Base-by-base conservation (phyloP, 306 rosid species). In the Macrotyloma uniflorum region DNA sequence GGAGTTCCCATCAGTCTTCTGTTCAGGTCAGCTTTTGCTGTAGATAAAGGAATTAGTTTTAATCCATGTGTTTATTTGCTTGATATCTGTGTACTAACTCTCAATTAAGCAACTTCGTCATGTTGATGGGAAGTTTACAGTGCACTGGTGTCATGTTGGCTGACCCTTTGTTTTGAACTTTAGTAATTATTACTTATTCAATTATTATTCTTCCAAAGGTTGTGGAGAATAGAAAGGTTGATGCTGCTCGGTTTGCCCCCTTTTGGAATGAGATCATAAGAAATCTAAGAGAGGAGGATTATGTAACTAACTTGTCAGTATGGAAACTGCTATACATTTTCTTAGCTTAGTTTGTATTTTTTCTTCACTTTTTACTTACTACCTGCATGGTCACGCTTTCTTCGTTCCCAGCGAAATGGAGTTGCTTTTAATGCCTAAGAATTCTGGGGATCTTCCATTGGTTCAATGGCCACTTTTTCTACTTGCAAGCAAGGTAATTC, bases 391-490 rank as follows among this genome's bases (percentile, higher is more conserved):
- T 16, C 51, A 26, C 62, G 9, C 55, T 70, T 22, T 45, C 70
- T 36, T 66, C 74, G 58, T 64, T 67, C 70, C 16, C 82, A 94
- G 98, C 42, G 98, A 94, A 89, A 74, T 83, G 93, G 98, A 94
- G 78, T 82, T 92, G 79, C 97, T 94, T 76, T 74, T 80, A 75
- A 87, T 94, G 97, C 98, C 98, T 18, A 87, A 67, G 78, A 92
- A 94, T 75, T 84, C 90, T 67, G 93, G 88, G 78, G 84, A 81
- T 78, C 90, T 90, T 70, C 87, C 91, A 38, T 46, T 94, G 90
- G 95, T 94, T 85, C 97, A 94, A 78, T 92, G 97, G 98, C 98
- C 98, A n/a, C 98, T 94, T 77, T 92, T 94, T 80, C 97, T 94
- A 76, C 97, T 94, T 62, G 89, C 97, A 65, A 94, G 98, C 98